Conservation (phyloP, 305 asterid genomes). For the Solanum hybrid region DNA sequence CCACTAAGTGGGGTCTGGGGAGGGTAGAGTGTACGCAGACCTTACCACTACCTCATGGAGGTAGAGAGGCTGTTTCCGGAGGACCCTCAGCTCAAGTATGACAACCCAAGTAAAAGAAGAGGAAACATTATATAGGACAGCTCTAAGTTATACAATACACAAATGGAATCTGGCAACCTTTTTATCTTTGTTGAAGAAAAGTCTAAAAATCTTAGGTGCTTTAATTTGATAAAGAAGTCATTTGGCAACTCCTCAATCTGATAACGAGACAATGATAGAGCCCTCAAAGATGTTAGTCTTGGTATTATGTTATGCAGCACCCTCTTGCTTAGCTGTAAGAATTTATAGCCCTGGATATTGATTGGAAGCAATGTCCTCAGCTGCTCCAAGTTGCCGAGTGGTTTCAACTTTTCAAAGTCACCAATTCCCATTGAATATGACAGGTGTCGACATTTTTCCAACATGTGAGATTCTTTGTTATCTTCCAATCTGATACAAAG, state of each 20-base stretch:
- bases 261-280: constrained; percentile 5
- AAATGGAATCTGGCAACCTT: constrained; percentile 12
- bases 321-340: background rate
- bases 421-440: background rate
- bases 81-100: no score
- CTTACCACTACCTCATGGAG: no score
- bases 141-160: constrained; percentile 8
- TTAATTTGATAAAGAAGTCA: background rate
- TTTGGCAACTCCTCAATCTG: background rate
- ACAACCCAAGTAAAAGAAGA: no score
- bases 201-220: background rate
- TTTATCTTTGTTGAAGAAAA: constrained; percentile 7
- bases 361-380: constrained; percentile 12
- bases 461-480: background rate
- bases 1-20: no score
- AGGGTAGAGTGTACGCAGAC: no score
- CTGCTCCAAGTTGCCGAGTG: background rate
- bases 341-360: rapidly evolving
- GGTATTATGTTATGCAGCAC: background rate
- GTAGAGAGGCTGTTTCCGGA: no score
- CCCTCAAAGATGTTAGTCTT: constrained; percentile 1
- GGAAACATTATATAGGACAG: no score
- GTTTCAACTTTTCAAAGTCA: background rate
- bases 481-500: constrained; percentile 9
- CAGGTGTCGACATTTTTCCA: background rate